phyloP scores from a whole-genome alignment of 2,329 filamentous ascomycete species.

The Phaeosphaeria sp. region DNA sequence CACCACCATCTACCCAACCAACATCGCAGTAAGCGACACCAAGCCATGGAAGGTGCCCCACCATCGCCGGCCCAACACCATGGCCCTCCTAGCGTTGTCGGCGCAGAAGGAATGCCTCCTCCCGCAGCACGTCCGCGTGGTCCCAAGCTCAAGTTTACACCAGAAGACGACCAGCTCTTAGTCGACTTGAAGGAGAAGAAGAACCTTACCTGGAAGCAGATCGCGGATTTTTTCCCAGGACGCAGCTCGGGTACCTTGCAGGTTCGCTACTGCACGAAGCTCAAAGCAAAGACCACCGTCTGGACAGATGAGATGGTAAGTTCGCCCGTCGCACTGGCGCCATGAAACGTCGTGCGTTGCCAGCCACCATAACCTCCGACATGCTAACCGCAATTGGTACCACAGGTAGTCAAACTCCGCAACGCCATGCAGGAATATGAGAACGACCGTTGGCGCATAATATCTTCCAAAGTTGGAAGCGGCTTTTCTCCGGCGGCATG shows the following conservation, averaged over 20 bases:
- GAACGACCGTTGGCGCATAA: constrained; percentile 90
- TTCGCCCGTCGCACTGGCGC: constrained; percentile 22
- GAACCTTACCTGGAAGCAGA: constrained; percentile 96
- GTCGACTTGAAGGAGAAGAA: constrained; percentile 94
- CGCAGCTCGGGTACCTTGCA: constrained; percentile 89
- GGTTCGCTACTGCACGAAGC: constrained; percentile 92
- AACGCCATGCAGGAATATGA: constrained; percentile 83
- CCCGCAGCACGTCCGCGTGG: constrained; percentile 82
- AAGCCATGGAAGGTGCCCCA: constrained; percentile 58
- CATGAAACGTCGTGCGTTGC: constrained; percentile 45
- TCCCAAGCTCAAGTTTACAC: constrained; percentile 92
- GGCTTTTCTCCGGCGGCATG: constrained; percentile 89
- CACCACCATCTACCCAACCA: constrained; percentile 84
- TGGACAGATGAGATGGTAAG: constrained; percentile 94
- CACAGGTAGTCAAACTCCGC: constrained; percentile 77
- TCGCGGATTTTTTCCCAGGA: constrained; percentile 93
- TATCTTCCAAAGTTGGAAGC: constrained; percentile 87
- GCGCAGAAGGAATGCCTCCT: constrained; percentile 83
- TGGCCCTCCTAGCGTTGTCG: constrained; percentile 83
- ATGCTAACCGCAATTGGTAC: constrained; percentile 43
- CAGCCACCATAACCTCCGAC: constrained; percentile 33
- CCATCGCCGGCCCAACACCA: constrained; percentile 51
- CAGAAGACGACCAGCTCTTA: constrained; percentile 86
- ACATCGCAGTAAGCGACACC: constrained; percentile 66
- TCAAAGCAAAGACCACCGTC: constrained; percentile 90